phyloP scores from a whole-genome alignment of 306 rosid genomes.

The Castanospermum australe region DNA sequence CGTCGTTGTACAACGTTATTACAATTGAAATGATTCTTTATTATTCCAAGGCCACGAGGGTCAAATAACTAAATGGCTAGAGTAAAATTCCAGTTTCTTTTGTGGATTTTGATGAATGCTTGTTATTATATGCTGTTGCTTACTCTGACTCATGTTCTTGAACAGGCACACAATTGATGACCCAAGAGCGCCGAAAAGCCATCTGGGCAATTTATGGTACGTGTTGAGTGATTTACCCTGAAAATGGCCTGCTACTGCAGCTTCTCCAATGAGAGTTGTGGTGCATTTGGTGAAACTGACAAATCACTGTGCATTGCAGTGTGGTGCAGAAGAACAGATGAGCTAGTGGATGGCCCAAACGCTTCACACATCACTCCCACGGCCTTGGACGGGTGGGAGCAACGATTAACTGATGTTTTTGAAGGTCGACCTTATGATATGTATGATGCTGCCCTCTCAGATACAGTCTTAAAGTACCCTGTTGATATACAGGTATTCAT shows the following conservation, averaged over 20 bases:
- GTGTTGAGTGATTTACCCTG: conserved; percentile 1
- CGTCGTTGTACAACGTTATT: background rate
- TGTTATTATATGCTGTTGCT: background rate
- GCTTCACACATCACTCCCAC: conserved; percentile 92
- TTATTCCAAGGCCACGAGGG: background rate
- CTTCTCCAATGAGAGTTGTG: background rate
- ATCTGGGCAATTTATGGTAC: conserved; percentile 96
- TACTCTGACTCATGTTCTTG: conserved; percentile 11
- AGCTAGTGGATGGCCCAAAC: conserved; percentile 94
- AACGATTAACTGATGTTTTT: conserved; percentile 66
- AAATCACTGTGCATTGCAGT: conserved; percentile 45
- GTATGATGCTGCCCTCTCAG: conserved; percentile 95
- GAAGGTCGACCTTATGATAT: conserved; percentile 85
- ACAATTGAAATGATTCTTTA: background rate
- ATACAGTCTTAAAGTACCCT: conserved; percentile 74
- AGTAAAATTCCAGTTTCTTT: too few relatives aligned
- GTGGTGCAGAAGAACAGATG: conserved; percentile 98
- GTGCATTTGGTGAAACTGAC: conserved; percentile 6
- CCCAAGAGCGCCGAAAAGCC: conserved; percentile 78
- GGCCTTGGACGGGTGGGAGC: conserved; percentile 94
- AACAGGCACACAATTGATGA: conserved; percentile 90
- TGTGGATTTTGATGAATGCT: background rate
- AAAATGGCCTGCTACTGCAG: background rate
- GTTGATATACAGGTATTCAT: conserved; percentile 91
- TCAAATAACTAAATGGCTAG: too few relatives aligned